phyloP scores from a whole-genome alignment of 768 basidiomycete genomes.

The Coprinopsis sp. region DNA sequence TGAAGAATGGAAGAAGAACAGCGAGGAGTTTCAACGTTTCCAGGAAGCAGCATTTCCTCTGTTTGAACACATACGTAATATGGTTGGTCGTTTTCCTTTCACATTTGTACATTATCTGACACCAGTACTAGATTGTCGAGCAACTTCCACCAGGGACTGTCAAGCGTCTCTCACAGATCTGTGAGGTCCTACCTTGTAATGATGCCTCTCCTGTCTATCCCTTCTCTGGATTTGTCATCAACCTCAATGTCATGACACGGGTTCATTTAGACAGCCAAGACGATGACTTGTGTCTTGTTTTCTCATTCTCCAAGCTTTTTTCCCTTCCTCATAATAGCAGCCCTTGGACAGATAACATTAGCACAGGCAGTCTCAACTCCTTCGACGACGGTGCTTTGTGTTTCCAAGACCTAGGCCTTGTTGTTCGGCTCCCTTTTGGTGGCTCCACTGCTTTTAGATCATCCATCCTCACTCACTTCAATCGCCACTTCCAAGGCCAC shows the following conservation, averaged over 20 bases:
- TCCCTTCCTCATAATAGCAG: conserved; percentile 6
- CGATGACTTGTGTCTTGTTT: conserved; percentile 19
- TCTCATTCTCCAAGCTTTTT: conserved; percentile 1
- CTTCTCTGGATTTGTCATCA: conserved; percentile 23
- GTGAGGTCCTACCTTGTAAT: conserved; percentile 16
- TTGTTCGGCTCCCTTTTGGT: not conserved
- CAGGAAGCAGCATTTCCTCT: not conserved
- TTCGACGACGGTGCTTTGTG: conserved; percentile 17
- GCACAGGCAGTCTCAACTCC: too few species aligned
- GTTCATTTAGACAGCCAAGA: conserved; percentile 20
- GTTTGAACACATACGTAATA: not conserved
- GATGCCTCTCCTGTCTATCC: conserved; percentile 16
- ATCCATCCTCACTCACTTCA: not conserved
- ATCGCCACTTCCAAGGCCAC: not conserved
- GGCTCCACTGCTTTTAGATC: not conserved
- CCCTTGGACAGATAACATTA: too few species aligned
- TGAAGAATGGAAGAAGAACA: not conserved
- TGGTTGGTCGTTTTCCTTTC: not conserved
- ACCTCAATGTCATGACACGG: conserved; percentile 18
- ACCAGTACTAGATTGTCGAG: conserved; percentile 15
- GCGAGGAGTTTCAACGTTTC: not conserved
- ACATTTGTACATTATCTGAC: not conserved
- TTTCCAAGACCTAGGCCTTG: conserved; percentile 12
- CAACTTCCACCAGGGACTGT: conserved; percentile 18
- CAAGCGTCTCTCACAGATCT: conserved; percentile 15